These are phyloP conservation scores for Russula ochroleuca DNA, from an alignment of 768 basidiomycete genomes.

Conservation along the genomic window DNA sequence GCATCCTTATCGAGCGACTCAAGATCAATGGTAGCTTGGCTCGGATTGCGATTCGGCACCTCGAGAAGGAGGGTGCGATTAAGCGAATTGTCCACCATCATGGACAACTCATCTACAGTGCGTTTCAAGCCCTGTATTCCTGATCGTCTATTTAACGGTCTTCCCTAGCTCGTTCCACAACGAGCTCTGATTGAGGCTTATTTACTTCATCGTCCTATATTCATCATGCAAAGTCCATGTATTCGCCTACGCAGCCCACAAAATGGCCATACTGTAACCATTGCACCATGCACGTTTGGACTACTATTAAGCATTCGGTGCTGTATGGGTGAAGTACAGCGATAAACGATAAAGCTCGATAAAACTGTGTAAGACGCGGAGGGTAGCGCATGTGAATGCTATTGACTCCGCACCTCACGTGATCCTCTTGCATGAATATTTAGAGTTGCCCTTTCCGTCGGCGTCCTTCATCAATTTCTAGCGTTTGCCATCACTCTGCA, in stretches of 20 bases:
- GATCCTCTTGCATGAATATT: conserved; percentile 9
- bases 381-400: no score
- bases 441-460: no score
- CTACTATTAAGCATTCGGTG: background rate
- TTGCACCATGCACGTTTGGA: background rate
- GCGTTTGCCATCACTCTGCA: conserved; percentile 3
- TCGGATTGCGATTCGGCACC: conserved; percentile 81
- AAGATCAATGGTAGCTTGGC: conserved; percentile 96
- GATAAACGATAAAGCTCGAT: background rate
- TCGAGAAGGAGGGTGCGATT: conserved; percentile 92
- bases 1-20: conserved; percentile 96
- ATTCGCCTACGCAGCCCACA: conserved; percentile 11
- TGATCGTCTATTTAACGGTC: background rate
- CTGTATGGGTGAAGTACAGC: background rate
- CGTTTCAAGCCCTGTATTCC: conserved; percentile 36
- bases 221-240: conserved; percentile 21
- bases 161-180: conserved; percentile 26
- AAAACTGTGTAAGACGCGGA: no score
- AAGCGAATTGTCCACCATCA: conserved; percentile 97
- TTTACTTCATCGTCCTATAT: conserved; percentile 13
- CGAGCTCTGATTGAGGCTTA: conserved; percentile 25
- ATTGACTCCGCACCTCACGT: background rate
- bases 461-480: conserved; percentile 1
- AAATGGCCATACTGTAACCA: conserved; percentile 3
- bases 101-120: conserved; percentile 93